Evolutionary conservation across 1,139 yeast genomes (phyloP).

Genomic region (Saccharomyces hybrid): DNA sequence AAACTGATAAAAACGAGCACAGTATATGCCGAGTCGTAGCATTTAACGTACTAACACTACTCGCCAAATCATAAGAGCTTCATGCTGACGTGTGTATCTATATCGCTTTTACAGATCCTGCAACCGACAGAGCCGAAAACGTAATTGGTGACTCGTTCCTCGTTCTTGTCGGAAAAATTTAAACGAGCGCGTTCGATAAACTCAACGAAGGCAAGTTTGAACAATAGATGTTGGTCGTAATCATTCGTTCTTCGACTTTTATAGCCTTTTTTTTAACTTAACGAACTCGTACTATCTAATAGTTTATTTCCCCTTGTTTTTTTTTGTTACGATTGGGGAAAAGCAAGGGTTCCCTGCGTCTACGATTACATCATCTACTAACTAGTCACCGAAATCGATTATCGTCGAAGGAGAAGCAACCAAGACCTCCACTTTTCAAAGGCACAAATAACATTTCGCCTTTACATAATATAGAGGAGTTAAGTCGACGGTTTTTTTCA

Average conservation of each 20-base stretch:
- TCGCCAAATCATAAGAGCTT: neutral
- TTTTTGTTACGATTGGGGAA: neutral
- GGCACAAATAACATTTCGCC: neutral
- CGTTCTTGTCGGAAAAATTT: neutral
- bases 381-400: neutral
- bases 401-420: neutral
- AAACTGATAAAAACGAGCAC: neutral
- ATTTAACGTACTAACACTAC: neutral
- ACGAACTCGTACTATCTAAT: neutral
- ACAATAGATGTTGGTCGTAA: neutral
- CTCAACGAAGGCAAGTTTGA: neutral
- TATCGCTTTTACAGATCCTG: neutral
- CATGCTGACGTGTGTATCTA: neutral
- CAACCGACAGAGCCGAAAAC: neutral
- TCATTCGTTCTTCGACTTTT: neutral
- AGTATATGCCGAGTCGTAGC: neutral
- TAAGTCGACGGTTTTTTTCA: neutral
- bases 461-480: neutral
- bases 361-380: neutral
- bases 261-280: neutral
- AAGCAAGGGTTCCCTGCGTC: neutral
- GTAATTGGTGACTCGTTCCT: neutral
- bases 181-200: neutral
- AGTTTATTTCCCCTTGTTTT: slow-evolving; percentile 1
- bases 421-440: neutral